phyloP scores from a whole-genome alignment of 2,329 filamentous ascomycete species.

The Penicillium polonicum region DNA sequence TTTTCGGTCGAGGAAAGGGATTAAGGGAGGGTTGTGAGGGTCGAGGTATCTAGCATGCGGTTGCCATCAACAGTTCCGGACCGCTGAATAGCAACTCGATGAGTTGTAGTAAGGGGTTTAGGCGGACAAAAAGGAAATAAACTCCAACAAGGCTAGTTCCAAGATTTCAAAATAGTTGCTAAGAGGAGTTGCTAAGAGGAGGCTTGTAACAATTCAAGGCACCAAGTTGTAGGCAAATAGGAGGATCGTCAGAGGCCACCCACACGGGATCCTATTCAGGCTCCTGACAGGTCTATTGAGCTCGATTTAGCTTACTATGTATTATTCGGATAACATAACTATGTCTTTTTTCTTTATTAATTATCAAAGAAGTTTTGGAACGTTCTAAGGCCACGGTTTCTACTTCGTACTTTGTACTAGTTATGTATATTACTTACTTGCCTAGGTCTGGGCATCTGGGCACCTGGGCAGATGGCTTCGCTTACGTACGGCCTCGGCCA shows the following conservation, averaged over 20 bases:
- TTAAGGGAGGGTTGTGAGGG: background rate
- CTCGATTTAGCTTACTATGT: background rate
- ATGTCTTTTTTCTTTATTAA: background rate
- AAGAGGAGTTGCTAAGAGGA: background rate
- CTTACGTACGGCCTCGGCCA: background rate
- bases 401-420: background rate
- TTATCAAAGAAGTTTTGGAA: background rate
- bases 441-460: background rate
- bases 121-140: background rate
- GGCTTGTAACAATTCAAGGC: slow-evolving; percentile 3
- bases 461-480: background rate
- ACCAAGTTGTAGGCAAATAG: slow-evolving; percentile 10
- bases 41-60: slow-evolving; percentile 1
- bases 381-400: slow-evolving; percentile 2
- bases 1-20: background rate
- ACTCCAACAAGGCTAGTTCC: background rate
- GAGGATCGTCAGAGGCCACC: slow-evolving; percentile 13
- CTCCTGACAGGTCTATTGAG: background rate
- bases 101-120: background rate
- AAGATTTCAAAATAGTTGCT: background rate
- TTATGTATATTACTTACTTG: background rate
- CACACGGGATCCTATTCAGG: slow-evolving; percentile 9
- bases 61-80: slow-evolving; percentile 24
- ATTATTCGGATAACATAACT: too few relatives aligned
- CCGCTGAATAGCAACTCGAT: slow-evolving; percentile 3